These are phyloP conservation scores for Excoecaria agallocha DNA, from an alignment of 345 rosid species.

Conservation along the genomic window DNA sequence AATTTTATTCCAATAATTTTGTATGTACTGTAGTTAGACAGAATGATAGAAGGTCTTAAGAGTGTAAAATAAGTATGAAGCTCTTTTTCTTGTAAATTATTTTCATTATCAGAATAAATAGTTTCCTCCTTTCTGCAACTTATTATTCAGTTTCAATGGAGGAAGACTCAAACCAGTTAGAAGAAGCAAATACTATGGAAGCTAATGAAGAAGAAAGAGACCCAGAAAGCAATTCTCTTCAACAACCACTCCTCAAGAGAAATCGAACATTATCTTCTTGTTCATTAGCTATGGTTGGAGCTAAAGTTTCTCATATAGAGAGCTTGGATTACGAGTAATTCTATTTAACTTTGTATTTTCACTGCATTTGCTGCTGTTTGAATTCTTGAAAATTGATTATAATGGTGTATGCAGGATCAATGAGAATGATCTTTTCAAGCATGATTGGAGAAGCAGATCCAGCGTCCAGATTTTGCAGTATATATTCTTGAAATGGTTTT, in stretches of 20 bases:
- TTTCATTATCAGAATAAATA: neutral
- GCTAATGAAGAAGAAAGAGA: slow-evolving; percentile 52
- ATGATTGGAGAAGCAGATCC: slow-evolving; percentile 95
- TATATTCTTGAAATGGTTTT: slow-evolving; percentile 71
- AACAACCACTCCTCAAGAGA: slow-evolving; percentile 75
- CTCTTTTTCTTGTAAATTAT: neutral
- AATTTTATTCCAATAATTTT: neutral
- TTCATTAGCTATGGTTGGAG: slow-evolving; percentile 79
- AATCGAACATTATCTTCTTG: slow-evolving; percentile 65
- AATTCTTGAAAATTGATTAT: neutral
- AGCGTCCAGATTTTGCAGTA: slow-evolving; percentile 76
- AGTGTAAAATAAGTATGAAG: neutral
- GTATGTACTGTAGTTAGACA: neutral
- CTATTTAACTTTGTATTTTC: neutral
- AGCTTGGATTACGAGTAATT: slow-evolving; percentile 88
- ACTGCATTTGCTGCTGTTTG: neutral
- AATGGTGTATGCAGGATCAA: slow-evolving; percentile 59
- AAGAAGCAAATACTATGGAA: slow-evolving; percentile 24
- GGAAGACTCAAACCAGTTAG: slow-evolving; percentile 33
- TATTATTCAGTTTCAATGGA: slow-evolving; percentile 37
- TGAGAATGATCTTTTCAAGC: slow-evolving; percentile 90
- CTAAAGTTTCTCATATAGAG: slow-evolving; percentile 80
- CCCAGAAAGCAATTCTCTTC: slow-evolving; percentile 58
- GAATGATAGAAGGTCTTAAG: neutral
- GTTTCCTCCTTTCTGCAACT: slow-evolving; percentile 5